Evolutionary conservation across 2,329 filamentous ascomycete genomes (phyloP).

Genomic region (Cercospora sp.): DNA sequence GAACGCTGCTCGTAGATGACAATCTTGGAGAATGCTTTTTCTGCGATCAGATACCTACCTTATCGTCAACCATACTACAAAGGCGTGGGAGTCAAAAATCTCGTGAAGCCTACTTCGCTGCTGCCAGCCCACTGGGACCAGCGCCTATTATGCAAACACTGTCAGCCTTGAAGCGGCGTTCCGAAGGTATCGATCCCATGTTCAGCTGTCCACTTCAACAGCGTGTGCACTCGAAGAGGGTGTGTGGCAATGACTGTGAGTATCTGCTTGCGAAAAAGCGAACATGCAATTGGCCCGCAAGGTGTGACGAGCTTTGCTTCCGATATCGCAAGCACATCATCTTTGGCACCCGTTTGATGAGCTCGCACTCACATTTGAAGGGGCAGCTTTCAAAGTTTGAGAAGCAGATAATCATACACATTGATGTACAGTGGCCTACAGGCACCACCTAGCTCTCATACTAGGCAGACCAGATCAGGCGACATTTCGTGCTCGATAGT

Average conservation of each 20-base stretch:
- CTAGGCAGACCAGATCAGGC: not conserved
- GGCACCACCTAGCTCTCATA: too few relatives aligned
- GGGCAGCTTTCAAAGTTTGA: not conserved
- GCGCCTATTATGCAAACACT: slow-evolving; percentile 78
- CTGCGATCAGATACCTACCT: slow-evolving; percentile 67
- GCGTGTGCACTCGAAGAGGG: not conserved
- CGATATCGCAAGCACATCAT: slow-evolving; percentile 8
- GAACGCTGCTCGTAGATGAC: slow-evolving; percentile 80
- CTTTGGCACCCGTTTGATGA: not conserved
- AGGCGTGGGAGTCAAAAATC: not conserved
- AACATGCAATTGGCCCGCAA: not conserved
- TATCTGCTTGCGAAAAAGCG: not conserved
- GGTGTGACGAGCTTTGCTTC: not conserved
- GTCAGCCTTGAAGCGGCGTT: slow-evolving; percentile 48
- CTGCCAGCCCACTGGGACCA: slow-evolving; percentile 74
- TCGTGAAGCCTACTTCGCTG: slow-evolving; percentile 60
- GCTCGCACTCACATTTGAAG: not conserved
- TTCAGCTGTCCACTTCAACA: not conserved
- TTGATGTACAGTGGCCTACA: not conserved
- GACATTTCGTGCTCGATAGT: not conserved
- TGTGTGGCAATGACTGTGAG: not conserved
- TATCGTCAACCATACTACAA: slow-evolving; percentile 5
- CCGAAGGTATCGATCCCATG: slow-evolving; percentile 25
- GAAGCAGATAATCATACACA: not conserved
- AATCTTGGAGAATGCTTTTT: slow-evolving; percentile 68